phyloP scores from a whole-genome alignment of 192 early-diverging fungal genomes.

The Glomus cerebriforme region DNA sequence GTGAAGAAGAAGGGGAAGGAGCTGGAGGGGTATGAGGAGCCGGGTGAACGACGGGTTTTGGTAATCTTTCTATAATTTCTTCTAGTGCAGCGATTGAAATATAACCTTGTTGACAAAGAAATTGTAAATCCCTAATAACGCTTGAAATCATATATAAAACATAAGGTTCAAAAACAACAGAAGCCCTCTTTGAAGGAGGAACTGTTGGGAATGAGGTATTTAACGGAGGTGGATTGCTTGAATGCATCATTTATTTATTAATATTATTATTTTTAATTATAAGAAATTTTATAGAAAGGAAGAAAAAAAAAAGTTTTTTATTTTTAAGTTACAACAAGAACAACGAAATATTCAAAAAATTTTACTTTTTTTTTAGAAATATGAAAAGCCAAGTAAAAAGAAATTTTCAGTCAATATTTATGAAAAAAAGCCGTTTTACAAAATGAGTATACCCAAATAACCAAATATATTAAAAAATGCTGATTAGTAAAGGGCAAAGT shows the following conservation, averaged over 20 bases:
- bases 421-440: too few species aligned
- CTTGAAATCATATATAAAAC: neutral
- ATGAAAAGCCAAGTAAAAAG: too few species aligned
- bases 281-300: too few species aligned
- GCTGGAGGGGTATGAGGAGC: neutral
- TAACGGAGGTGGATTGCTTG: neutral
- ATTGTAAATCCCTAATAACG: neutral
- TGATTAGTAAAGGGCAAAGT: too few species aligned
- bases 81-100: neutral
- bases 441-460: too few species aligned
- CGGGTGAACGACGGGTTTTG: neutral
- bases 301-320: too few species aligned
- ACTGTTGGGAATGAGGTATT: neutral
- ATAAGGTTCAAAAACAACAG: neutral
- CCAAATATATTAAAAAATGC: too few species aligned
- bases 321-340: too few species aligned
- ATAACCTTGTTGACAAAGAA: constrained; percentile 1
- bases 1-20: neutral
- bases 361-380: too few species aligned
- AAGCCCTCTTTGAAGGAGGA: neutral
- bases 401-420: too few species aligned
- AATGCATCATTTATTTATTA: neutral
- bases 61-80: constrained; percentile 6
- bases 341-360: too few species aligned
- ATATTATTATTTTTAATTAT: too few species aligned